These are phyloP conservation scores for Crithidia brevicula DNA, from an alignment of 208 protist species.

Conservation along the genomic window DNA sequence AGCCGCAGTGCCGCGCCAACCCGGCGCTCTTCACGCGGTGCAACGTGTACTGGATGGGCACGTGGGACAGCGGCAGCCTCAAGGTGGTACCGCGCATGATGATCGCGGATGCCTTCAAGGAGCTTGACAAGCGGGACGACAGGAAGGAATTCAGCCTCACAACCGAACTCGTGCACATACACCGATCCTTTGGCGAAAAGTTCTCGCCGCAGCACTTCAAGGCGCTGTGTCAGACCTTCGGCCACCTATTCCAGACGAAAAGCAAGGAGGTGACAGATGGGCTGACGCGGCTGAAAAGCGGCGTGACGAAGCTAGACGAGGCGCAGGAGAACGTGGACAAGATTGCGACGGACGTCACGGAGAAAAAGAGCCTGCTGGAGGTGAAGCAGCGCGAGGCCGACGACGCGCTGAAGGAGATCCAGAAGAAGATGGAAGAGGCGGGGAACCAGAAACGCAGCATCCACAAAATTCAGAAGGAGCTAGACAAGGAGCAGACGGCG, in stretches of 20 bases:
- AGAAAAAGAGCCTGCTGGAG: constrained; percentile 90
- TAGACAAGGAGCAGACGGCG: constrained; percentile 93
- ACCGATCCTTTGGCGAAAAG: constrained; percentile 66
- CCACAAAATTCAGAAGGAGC: constrained; percentile 91
- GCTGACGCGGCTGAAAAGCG: constrained; percentile 80
- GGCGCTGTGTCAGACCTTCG: constrained; percentile 90
- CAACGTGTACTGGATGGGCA: constrained; percentile 96
- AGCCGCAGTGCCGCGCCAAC: constrained; percentile 93
- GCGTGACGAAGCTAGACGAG: constrained; percentile 96
- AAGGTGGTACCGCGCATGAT: constrained; percentile 90
- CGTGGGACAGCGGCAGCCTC: constrained; percentile 92
- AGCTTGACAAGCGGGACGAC: constrained; percentile 68
- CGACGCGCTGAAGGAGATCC: constrained; percentile 95
- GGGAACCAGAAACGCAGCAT: constrained; percentile 94
- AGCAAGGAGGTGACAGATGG: constrained; percentile 75
- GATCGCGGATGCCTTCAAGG: constrained; percentile 82
- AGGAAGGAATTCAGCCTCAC: constrained; percentile 91
- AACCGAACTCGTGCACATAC: constrained; percentile 89
- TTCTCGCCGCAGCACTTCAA: constrained; percentile 95
- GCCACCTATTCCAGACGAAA: constrained; percentile 84
- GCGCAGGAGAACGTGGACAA: constrained; percentile 94
- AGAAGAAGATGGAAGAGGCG: constrained; percentile 95
- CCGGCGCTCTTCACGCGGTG: constrained; percentile 97
- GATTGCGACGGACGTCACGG: constrained; percentile 90
- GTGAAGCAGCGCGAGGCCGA: constrained; percentile 96